phyloP scores from a whole-genome alignment of 345 rosid species.

The Eucalyptus viminalis region DNA sequence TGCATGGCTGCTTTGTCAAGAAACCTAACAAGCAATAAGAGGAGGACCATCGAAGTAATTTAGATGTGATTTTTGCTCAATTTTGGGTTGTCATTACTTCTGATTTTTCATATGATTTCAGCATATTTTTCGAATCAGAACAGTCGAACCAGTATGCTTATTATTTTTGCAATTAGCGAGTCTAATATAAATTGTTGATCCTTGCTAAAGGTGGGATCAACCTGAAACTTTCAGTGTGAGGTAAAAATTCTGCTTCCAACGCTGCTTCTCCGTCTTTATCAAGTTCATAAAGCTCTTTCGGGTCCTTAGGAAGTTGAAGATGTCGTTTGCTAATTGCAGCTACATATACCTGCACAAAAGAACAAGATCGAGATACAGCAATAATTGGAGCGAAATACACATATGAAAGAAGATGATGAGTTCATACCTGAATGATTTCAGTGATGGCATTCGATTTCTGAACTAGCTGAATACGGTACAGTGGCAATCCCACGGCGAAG shows the following conservation, averaged over 20 bases:
- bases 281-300: slow-evolving; percentile 30
- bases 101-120: background rate
- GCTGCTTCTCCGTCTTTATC: slow-evolving; percentile 25
- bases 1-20: slow-evolving; percentile 54
- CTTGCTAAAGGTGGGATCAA: background rate
- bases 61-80: background rate
- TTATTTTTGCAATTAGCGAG: background rate
- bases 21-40: slow-evolving; percentile 17
- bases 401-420: background rate
- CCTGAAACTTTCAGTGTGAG: slow-evolving; percentile 35
- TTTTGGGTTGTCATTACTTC: background rate
- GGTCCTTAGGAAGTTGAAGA: slow-evolving; percentile 32
- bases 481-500: slow-evolving; percentile 21
- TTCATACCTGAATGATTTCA: slow-evolving; percentile 28
- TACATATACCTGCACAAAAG: slow-evolving; percentile 26
- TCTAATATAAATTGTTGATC: background rate
- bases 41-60: background rate
- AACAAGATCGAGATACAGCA: background rate
- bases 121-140: background rate
- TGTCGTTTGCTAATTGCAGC: slow-evolving; percentile 36
- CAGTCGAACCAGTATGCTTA: background rate
- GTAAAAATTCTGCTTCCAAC: slow-evolving; percentile 17
- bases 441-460: slow-evolving; percentile 17
- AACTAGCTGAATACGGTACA: slow-evolving; percentile 26
- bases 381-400: background rate